These are phyloP conservation scores for Colletotrichum lentis DNA, from an alignment of 2,329 filamentous ascomycete species.

Conservation along the genomic window DNA sequence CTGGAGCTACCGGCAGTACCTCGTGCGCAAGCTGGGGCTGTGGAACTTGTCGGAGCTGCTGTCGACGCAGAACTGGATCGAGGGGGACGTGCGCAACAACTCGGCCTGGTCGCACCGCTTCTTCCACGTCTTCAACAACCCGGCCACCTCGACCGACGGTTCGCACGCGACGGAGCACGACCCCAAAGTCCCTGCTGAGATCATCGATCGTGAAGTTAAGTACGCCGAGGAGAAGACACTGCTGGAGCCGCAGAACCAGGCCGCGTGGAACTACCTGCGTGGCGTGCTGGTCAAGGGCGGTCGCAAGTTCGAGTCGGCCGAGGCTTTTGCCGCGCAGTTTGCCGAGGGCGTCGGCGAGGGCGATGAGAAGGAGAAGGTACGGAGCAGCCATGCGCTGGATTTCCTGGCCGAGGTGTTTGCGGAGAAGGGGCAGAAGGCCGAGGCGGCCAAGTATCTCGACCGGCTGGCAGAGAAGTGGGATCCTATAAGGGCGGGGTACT, in stretches of 20 bases:
- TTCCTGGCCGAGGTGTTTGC: conserved; percentile 74
- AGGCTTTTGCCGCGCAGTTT: conserved; percentile 61
- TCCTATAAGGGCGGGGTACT: conserved; percentile 89
- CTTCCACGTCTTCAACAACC: conserved; percentile 83
- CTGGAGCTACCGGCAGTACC: conserved; percentile 89
- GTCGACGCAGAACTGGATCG: conserved; percentile 76
- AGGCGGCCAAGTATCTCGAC: conserved; percentile 74
- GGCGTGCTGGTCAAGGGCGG: conserved; percentile 76
- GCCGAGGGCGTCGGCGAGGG: conserved; percentile 56
- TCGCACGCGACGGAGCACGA: conserved; percentile 61
- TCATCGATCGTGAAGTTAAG: conserved; percentile 77
- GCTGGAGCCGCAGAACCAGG: conserved; percentile 90
- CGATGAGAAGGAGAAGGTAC: conserved; percentile 60
- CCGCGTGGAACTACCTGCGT: conserved; percentile 89
- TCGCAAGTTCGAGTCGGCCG: conserved; percentile 55
- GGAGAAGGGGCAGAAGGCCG: conserved; percentile 63
- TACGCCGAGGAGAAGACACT: conserved; percentile 78
- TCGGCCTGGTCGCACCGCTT: conserved; percentile 98
- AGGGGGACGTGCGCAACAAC: conserved; percentile 90
- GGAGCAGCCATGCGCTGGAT: conserved; percentile 74
- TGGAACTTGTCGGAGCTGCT: conserved; percentile 76
- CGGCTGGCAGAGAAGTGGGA: conserved; percentile 87
- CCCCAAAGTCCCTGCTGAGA: conserved; percentile 63
- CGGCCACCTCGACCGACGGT: conserved; percentile 56
- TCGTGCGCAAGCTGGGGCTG: conserved; percentile 71